Base-by-base conservation (phyloP, 2,329 filamentous ascomycete genomes). In the Arthrinium puccinioides region DNA sequence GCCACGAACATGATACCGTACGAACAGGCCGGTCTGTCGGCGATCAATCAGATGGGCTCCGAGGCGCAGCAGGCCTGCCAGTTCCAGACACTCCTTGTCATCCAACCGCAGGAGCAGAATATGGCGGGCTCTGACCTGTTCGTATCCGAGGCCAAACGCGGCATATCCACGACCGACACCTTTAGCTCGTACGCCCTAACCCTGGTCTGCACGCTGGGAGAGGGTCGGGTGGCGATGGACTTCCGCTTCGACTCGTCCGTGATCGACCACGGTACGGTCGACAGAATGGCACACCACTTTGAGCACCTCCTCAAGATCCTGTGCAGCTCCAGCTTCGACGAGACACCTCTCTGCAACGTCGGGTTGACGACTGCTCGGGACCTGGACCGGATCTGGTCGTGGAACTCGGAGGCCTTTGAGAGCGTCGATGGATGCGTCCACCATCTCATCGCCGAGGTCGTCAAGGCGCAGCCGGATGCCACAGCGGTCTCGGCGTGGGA, bases 131-230 rank as follows among this genome's bases (percentile, higher is more conserved):
- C n/a, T n/a, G n/a, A n/a, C n/a, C 45, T 67, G 3, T 53, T 62
- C 13, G 53, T 66, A 4, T n/a, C 29, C 1, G 29, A 32, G 9
- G 19, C 61, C 66, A 13, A 41, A 42, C 27, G 25, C 31, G 16
- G 25, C 24, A 27, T 23, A 36, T 28, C 9, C 14, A 36, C 6
- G 28, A 32, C 15, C 14, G 38, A 47, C 13, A 33, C 36, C 5
- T 40, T 39, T 11, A 33, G 37, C 26, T 35, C 41, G 23, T 70
- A 72, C 43, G 63, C 67, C 5, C 60, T 74, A 20, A 69, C 72
- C 43, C 51, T 74, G 14, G 66, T 70, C 30, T 73, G 67, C 42
- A 64, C 61, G 8, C 44, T 70, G 6, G 55, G 62, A 10, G 30
- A 26, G 1, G 23, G 32, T 9, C 36, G 36, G 8, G 21, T 34